Evolutionary conservation across 1,139 yeast genomes (phyloP), one percentile per base, ranked within the genome.

Genomic region (Debaryomyces coudertii): DNA sequence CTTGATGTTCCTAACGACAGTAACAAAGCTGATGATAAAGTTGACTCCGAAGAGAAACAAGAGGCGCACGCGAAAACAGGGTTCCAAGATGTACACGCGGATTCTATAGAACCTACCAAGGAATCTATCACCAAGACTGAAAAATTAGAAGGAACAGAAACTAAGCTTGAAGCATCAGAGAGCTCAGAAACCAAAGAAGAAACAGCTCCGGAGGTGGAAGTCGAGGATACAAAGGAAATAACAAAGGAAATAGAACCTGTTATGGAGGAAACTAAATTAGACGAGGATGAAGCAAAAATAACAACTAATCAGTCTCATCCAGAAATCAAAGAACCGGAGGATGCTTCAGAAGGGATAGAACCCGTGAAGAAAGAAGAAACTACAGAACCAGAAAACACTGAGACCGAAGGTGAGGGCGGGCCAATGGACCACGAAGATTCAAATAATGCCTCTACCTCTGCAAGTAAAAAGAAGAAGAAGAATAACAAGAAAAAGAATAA

Each of bases 401-500:
- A 25, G 11, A 24, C 29, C 20, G 44, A 36, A 15, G 33, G 25
- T 25, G 36, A 23, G 9, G 44, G 39, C 11, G 48, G 50, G 29
- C 36, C 33, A 29, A 18, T 11, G 16, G 33, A 11, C 4, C 18
- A 38, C 33, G 42, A 37, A 15, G 48, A 34, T 6, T 44, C 35
- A 7, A 24, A 24, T 11, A 25, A 25, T 25, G 12, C 20, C 8
- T 25, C 43, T 15, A n/a, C 46, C 27, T 8, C 46, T 24, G 22
- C 43, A 3, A 49, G 44, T 22, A 29, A 29, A 15, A 49, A 48
- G 47, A 54, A 54, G 30, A 53, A 49, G 44, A 56, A 55, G 25
- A 53, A 54, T 37, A 55, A 55, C 30, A 54, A 53, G 34, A 53
- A 53, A 46, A 54, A 55, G 45, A 45, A 48, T 9, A 23, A 40